Base-by-base conservation (phyloP, 2,329 filamentous ascomycete genomes). In the Gaeumannomyces tritici region DNA sequence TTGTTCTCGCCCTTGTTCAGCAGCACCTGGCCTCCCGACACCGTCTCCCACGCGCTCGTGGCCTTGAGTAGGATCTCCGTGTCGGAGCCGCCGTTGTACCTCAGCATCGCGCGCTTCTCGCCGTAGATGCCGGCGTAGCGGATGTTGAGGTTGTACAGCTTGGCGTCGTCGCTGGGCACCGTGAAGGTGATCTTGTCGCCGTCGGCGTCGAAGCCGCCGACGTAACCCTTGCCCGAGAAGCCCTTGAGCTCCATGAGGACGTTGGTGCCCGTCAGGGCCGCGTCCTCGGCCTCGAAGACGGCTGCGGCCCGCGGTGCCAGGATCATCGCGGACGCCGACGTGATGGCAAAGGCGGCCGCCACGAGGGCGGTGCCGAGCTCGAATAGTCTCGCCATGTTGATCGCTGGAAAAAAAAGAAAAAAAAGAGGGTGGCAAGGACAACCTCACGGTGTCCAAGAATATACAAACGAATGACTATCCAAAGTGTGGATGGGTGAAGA, bases 121-220 rank as follows among this genome's bases (percentile, higher is more conserved):
- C 79, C 79, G 62, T 79, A 76, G 13, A 78, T 75, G 24, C 75
- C 77, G 29, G 76, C 77, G 64, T 78, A 79, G 57, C 75, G 69
- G 57, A 80, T 72, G 27, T 67, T 72, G 4, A 81, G 68, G 64
- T 81, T 77, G 65, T 78, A 79, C 9, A 81, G 72, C 54, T 70
- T 70, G 13, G 71, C 66, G 0, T 66, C 67, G 26, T 66, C 68
- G 62, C 72, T 73, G 60, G 70, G 70, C 51, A 80, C 65, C 24
- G 68, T 75, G 68, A 81, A 79, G 21, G 73, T 77, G 62, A 81
- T 70, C 65, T 75, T 75, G 68, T 80, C 78, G 5, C 69, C 67
- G 8, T 68, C 66, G 5, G 71, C 70, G 51, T 79, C 77, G 66
- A 81, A 80, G 42, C 77, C 74, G 51, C 76, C 75, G 18, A 80